Base-by-base conservation (phyloP, 306 rosid genomes). In the Casuarina glauca region DNA sequence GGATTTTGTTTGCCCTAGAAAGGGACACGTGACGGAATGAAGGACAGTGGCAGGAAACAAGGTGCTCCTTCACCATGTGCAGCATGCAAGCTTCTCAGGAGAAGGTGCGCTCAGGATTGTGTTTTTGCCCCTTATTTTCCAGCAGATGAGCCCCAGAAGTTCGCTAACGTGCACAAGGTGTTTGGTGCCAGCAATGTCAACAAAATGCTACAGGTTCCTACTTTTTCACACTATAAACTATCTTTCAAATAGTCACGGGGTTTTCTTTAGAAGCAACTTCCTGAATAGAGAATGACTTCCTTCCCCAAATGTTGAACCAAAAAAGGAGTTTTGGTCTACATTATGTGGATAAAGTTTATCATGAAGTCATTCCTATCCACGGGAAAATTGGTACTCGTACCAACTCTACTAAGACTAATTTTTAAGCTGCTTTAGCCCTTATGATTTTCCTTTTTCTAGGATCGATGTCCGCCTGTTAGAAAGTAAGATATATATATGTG, bases 151-250 rank as follows among this genome's bases (percentile, higher is more conserved):
- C 96, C 96, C 4, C 96, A 86, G 53, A 92, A 92, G 73, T 92
- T 92, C 68, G 96, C 97, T 17, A 90, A 89, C 20, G 97, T 92
- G n/a, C 97, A 92, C 81, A 92, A 85, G 68, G 97, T 92, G 2
- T 92, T 92, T 43, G 97, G 97, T 42, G 97, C 97, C 12, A 92
- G 97, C 79, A 92, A 92, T 76, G 91, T 92, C 88, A 90, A 89
- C 89, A 92, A 92, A 80, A 92, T 92, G 97, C 85, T 92, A 19
- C 97, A 90, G 96, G 97, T 87, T 10, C 16, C 66, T 35, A 12
- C 3, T 6, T 32, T 71, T 13, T 9, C 19, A 46, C 44, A 15
- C 2, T 44, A 1, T 53, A 12, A 20, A 20, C 26, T 55, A n/a
- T 19, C 11, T 42, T 11, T 16, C 2, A 26, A 9, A n/a, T 6